Evolutionary conservation across 2,329 filamentous ascomycete genomes (phyloP).

Genomic region (Aspergillus fructus): DNA sequence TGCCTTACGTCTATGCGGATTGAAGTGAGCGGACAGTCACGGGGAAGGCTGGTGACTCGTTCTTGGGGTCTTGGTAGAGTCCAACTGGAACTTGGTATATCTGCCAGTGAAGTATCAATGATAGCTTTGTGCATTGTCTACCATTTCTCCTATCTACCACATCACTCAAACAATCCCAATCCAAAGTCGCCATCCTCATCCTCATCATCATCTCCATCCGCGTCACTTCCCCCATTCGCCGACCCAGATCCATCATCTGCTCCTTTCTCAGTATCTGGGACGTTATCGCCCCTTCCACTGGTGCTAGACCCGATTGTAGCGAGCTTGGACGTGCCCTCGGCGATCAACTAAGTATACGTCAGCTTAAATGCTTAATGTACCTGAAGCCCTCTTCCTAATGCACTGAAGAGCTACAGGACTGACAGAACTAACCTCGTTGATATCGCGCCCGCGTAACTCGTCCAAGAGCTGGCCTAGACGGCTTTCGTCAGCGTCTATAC

Average conservation of each 20-base stretch:
- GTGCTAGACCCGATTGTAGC: neutral
- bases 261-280: neutral
- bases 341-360: neutral
- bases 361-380: no score
- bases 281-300: neutral
- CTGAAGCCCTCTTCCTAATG: no score
- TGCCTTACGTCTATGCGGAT: no score
- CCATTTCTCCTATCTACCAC: no score
- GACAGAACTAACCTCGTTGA: slow-evolving; percentile 73
- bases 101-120: no score
- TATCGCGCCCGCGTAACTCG: slow-evolving; percentile 67
- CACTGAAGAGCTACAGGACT: no score
- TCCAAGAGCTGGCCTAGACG: slow-evolving; percentile 81
- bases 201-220: neutral
- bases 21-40: no score
- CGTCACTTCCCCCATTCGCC: neutral
- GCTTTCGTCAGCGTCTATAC: slow-evolving; percentile 86
- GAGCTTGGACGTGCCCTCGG: neutral
- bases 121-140: no score
- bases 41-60: no score
- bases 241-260: neutral
- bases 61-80: no score
- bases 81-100: no score
- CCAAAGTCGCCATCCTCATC: slow-evolving; percentile 1
- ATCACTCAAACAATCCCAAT: neutral